phyloP scores from a whole-genome alignment of 73 alveolate genomes.

The Tetrahymena malaccensis region DNA sequence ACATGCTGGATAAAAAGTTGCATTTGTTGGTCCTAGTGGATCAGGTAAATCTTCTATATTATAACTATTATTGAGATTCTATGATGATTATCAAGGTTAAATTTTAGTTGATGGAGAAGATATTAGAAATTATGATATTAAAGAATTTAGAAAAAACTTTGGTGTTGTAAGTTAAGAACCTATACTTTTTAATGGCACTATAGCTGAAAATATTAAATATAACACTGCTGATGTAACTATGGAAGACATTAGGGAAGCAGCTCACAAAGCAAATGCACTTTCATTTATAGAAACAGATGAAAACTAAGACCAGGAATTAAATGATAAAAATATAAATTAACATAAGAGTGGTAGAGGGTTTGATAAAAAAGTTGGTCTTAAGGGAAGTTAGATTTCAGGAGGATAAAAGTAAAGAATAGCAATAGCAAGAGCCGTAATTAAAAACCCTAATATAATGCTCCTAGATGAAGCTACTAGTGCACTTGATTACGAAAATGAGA shows the following conservation, averaged over 20 bases:
- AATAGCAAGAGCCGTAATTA: constrained; percentile 63
- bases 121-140: constrained; percentile 63
- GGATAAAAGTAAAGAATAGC: constrained; percentile 76
- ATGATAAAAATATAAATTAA: not conserved
- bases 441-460: constrained; percentile 56
- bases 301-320: constrained; percentile 13
- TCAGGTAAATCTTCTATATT: constrained; percentile 71
- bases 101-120: constrained; percentile 65
- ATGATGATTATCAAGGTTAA: constrained; percentile 57
- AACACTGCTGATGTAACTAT: constrained; percentile 40
- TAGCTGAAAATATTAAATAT: constrained; percentile 55
- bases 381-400: constrained; percentile 59
- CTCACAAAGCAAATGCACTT: constrained; percentile 57
- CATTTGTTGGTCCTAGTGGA: constrained; percentile 81
- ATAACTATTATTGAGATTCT: constrained; percentile 63
- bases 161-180: constrained; percentile 75
- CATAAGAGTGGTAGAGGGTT: constrained; percentile 19
- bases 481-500: constrained; percentile 62
- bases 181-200: constrained; percentile 52
- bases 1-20: constrained; percentile 68
- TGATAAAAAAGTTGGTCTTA: constrained; percentile 34
- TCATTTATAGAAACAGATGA: constrained; percentile 33
- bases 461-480: constrained; percentile 80
- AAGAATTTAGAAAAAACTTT: constrained; percentile 51
- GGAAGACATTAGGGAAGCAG: constrained; percentile 42